Evolutionary conservation across 768 basidiomycete species (phyloP).

Genomic region (Amanita subjunquillea): DNA sequence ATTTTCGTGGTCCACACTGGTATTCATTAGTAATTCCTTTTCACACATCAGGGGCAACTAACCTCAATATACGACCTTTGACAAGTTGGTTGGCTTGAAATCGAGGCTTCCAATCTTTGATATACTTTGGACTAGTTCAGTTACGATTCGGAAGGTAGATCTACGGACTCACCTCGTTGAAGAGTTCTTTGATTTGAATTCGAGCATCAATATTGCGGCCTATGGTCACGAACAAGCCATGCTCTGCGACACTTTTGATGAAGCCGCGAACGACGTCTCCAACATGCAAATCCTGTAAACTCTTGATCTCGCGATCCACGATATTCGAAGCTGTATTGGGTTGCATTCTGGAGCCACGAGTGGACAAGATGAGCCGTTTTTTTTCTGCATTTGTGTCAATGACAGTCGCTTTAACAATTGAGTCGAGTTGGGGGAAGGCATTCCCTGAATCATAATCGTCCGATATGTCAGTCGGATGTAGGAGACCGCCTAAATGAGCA

Average conservation of each 20-base stretch:
- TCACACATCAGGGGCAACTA: conserved; percentile 7
- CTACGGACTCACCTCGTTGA: conserved; percentile 57
- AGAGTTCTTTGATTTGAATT: conserved; percentile 88
- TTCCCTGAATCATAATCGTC: conserved; percentile 65
- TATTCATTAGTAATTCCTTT: not conserved
- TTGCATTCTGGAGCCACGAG: conserved; percentile 60
- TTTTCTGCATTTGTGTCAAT: conserved; percentile 56
- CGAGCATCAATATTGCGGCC: conserved; percentile 81
- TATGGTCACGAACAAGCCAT: conserved; percentile 83
- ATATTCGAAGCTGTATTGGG: conserved; percentile 38
- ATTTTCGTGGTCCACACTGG: conserved; percentile 57
- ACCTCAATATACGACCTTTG: conserved; percentile 78
- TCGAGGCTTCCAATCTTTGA: conserved; percentile 89
- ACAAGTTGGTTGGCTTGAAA: conserved; percentile 80
- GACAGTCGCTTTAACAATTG: conserved; percentile 62
- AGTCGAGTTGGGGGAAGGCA: conserved; percentile 50
- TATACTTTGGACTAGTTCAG: conserved; percentile 40
- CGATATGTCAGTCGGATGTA: conserved; percentile 73
- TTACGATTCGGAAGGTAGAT: not conserved
- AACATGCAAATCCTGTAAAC: conserved; percentile 49
- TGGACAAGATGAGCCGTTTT: conserved; percentile 71
- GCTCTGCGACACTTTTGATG: conserved; percentile 77
- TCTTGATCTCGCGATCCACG: conserved; percentile 60
- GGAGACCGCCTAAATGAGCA: conserved; percentile 56
- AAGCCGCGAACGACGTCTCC: conserved; percentile 82